phyloP scores from a whole-genome alignment of 306 rosid genomes.

The Acacia confusa region DNA sequence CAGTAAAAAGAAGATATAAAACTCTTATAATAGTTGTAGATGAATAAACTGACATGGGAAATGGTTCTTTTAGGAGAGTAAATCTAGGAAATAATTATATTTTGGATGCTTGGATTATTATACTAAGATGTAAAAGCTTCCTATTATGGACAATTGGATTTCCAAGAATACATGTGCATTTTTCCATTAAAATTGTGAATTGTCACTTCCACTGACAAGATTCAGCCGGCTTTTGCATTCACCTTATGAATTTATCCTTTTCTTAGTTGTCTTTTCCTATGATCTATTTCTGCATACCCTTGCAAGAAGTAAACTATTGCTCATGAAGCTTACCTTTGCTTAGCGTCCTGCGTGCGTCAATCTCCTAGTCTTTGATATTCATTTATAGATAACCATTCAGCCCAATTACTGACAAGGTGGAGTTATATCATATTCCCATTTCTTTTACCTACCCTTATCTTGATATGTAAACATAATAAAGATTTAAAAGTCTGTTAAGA shows the following conservation, averaged over 20 bases:
- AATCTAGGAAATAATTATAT: not conserved
- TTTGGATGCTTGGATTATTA: not conserved
- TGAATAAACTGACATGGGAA: not conserved
- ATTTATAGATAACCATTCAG: conserved; percentile 24
- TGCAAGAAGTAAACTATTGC: not conserved
- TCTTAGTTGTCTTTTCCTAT: not conserved
- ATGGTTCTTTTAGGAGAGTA: not conserved
- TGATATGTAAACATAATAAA: too few species aligned
- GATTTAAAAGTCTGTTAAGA: too few species aligned
- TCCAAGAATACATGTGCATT: not conserved
- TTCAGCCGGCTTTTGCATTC: not conserved
- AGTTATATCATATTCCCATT: conserved; percentile 13
- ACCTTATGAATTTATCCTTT: conserved; percentile 9
- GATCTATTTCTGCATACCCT: not conserved
- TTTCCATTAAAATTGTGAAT: not conserved
- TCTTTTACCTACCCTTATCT: conserved; percentile 23
- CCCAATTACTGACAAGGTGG: conserved; percentile 32
- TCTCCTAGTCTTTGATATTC: not conserved
- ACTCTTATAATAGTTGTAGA: not conserved
- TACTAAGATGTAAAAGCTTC: not conserved
- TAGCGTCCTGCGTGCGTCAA: not conserved
- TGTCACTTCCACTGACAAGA: conserved; percentile 7
- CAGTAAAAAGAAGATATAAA: not conserved
- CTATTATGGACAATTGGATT: not conserved
- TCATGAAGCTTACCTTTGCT: not conserved